Conservation (phyloP, 2,329 filamentous ascomycete genomes). For the Colletotrichum camelliae region DNA sequence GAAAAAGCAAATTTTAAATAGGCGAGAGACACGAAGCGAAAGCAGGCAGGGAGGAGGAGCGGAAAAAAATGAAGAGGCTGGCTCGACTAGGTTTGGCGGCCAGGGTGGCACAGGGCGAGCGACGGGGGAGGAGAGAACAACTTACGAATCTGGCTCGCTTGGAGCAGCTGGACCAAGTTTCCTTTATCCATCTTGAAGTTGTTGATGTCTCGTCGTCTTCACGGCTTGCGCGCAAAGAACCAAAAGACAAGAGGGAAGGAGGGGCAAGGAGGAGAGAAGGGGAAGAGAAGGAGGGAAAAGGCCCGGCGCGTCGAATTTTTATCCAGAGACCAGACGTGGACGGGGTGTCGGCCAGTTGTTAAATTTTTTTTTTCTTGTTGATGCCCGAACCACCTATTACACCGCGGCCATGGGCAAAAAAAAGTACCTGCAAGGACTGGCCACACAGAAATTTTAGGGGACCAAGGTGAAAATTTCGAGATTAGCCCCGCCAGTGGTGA, state of each 20-base stretch:
- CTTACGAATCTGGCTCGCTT: conserved; percentile 87
- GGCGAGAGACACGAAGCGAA: conserved; percentile 18
- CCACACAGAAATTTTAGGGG: conserved; percentile 20
- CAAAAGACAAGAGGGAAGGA: not conserved
- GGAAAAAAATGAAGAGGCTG: conserved; percentile 13
- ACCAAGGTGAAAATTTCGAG: conserved; percentile 23
- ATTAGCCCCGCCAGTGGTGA: conserved; percentile 16
- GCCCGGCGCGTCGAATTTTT: conserved; percentile 13
- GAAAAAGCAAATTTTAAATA: conserved; percentile 10
- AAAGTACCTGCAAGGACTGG: not conserved
- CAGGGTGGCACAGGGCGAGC: conserved; percentile 14
- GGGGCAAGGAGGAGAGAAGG: conserved; percentile 5
- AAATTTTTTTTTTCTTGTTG: not conserved
- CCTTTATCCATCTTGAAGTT: conserved; percentile 54
- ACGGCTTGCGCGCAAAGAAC: conserved; percentile 3
- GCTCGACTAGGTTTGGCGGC: conserved; percentile 12
- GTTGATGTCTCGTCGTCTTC: conserved; percentile 16
- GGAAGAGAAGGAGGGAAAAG: conserved; percentile 17
- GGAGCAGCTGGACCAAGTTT: conserved; percentile 84
- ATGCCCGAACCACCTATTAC: conserved; percentile 18
- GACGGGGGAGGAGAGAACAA: conserved; percentile 28
- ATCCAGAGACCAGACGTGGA: conserved; percentile 2
- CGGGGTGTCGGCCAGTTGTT: conserved; percentile 7
- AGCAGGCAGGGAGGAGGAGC: conserved; percentile 13
- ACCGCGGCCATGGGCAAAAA: not conserved